These are phyloP conservation scores for Diaporthe nobilis DNA, from an alignment of 2,329 filamentous ascomycete genomes.

Conservation along the genomic window DNA sequence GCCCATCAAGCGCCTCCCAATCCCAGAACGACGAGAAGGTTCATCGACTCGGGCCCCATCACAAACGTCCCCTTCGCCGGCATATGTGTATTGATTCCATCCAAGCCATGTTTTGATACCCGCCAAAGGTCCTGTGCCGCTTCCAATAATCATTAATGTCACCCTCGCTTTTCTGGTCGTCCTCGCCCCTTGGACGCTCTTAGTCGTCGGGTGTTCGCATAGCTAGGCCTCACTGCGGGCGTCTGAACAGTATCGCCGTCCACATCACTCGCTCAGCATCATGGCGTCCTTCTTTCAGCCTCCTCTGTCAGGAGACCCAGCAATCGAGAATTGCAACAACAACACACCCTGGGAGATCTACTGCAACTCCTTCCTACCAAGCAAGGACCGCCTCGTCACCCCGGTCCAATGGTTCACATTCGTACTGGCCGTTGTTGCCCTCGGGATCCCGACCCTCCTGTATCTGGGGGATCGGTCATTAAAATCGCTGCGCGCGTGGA, in stretches of 20 bases:
- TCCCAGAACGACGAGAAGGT: not conserved
- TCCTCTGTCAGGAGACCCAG: conserved; percentile 47
- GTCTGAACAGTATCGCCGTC: not conserved
- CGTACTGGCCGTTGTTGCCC: conserved; percentile 45
- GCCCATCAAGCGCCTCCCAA: not conserved
- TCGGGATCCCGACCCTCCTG: conserved; percentile 45
- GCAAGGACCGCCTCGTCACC: conserved; percentile 44
- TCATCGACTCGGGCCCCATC: not conserved
- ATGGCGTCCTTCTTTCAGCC: conserved; percentile 55
- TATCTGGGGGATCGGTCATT: conserved; percentile 33
- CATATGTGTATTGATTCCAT: not conserved
- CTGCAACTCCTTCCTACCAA: conserved; percentile 49
- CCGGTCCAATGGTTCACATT: conserved; percentile 50
- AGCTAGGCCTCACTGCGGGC: conserved; percentile 18
- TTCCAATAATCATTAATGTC: conserved; percentile 35
- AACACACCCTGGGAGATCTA: conserved; percentile 46
- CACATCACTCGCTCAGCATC: conserved; percentile 11
- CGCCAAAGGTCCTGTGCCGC: conserved; percentile 8
- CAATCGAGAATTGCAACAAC: conserved; percentile 45
- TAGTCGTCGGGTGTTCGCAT: conserved; percentile 37
- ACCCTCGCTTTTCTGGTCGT: conserved; percentile 17
- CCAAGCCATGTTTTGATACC: conserved; percentile 36
- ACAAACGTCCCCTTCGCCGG: not conserved
- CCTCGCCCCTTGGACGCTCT: conserved; percentile 26
- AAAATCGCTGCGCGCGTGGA: conserved; percentile 31